Base-by-base conservation (phyloP, 495 filamentous ascomycete genomes). In the Aspergillus biplanus region DNA sequence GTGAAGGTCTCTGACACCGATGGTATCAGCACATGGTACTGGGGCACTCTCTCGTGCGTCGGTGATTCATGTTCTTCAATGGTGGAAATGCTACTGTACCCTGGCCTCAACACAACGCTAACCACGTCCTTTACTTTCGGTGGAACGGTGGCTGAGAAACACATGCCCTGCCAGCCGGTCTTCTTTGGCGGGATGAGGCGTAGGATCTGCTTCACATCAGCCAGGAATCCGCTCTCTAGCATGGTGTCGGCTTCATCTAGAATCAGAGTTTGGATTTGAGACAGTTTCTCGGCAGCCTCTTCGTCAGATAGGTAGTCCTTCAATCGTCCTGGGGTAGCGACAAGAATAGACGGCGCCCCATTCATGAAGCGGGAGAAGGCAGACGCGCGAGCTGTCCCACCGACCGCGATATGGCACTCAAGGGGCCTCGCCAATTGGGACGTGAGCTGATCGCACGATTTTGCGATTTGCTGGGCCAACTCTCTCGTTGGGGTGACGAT, bases 211-310 rank as follows among this genome's bases (percentile, higher is more conserved):
- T 85, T 83, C 33, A 90, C 74, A 46, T 80, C 81, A 13, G 77
- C 73, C 52, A 88, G 74, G 65, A 90, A 90, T 9, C 87, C 87
- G 49, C 34, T 63, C 65, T 90, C 88, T 1, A 90, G 82, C 73
- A 90, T 86, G 7, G 82, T 83, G 67, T 90, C 88, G 15, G 88
- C 88, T 74, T 90, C 88, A 69, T 90, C 88, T 18, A 90, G 69
- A 16, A 90, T 78, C 1, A 89, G 67, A 0, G 87, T 89, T 66
- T 85, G 77, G 50, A 89, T 76, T 60, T 82, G 68, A 5, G 69
- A 58, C 55, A 88, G 78, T 61, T 72, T 78, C 47, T 75, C 63
- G 9, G 72, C 76, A 1, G 83, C 72, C 31, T 60, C 50, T 27
- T 71, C 67, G 54, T 87, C 81, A 48, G 75, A 75, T 5, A 90